Base-by-base conservation (phyloP, 2,329 filamentous ascomycete species). In the Cyanodermella asteris region DNA sequence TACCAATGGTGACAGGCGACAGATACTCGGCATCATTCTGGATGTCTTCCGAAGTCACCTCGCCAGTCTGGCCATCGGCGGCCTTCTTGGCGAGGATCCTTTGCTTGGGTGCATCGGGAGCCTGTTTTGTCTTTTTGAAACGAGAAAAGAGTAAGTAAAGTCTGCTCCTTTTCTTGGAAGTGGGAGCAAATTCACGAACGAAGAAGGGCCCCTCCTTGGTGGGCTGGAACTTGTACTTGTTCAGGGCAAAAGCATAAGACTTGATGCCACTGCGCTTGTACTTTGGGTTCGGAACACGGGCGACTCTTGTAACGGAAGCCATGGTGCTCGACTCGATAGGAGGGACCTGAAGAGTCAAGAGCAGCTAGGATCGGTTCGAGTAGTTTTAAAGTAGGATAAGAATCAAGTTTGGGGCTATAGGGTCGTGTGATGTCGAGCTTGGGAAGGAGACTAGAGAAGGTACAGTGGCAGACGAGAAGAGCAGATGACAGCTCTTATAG, bases 21-120 rank as follows among this genome's bases (percentile, higher is more conserved):
- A 76, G 56, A 40, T 76, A 75, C 46, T 63, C 46, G 5, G 61
- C 50, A 33, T 77, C 71, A 36, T 73, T 72, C 45, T 76, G 65
- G 27, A 65, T 55, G 39, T 77, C 72, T 13, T 72, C 57, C 5
- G 63, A 61, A 5, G 56, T 50, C 15, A 72, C 61, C 19, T 62
- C 47, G 3, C 55, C 56, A n/a, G 44, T 37, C 20, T 56, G 33
- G 16, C 43, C 45, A 8, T 39, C 37, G 26, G 27, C 36, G 11
- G 30, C 31, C 43, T 50, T 51, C 42, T 55, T 56, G 42, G 60
- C 56, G 34, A 72, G 47, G n/a, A 52, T 43, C 33, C 54, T 50
- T 23, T 52, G 48, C 49, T 24, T 54, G 49, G 22, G 57, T 50
- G 12, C 56, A 56, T 19, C 55, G 53, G 31, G 65, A 53, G 15